phyloP scores from a whole-genome alignment of 768 basidiomycete genomes.

The Scleroderma bovista region DNA sequence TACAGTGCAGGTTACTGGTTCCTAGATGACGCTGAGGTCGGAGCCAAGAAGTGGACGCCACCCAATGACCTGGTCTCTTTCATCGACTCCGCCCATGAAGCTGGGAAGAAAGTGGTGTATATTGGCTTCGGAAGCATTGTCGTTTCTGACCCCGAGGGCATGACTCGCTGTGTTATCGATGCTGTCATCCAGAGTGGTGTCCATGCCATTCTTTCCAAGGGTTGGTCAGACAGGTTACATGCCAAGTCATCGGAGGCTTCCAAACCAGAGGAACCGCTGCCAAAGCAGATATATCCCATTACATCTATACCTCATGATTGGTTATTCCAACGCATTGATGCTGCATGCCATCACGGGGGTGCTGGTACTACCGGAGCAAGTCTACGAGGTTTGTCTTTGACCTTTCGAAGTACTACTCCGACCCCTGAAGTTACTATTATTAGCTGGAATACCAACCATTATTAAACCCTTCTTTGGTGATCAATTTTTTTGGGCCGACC shows the following conservation, averaged over 20 bases:
- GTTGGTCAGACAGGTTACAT: conserved; percentile 91
- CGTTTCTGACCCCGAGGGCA: conserved; percentile 87
- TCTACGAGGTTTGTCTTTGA: conserved; percentile 62
- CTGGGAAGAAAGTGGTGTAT: conserved; percentile 88
- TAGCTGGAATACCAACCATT: conserved; percentile 91
- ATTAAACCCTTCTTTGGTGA: conserved; percentile 98
- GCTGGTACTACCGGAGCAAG: conserved; percentile 96
- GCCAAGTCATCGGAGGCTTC: conserved; percentile 53
- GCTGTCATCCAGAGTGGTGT: conserved; percentile 85
- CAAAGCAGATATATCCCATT: conserved; percentile 77
- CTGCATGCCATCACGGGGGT: conserved; percentile 98
- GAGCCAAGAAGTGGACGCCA: conserved; percentile 84
- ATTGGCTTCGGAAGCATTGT: conserved; percentile 98
- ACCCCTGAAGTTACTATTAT: not conserved
- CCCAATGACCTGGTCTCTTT: conserved; percentile 76
- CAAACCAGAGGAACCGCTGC: conserved; percentile 65
- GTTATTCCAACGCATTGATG: conserved; percentile 90
- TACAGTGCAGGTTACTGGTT: conserved; percentile 83
- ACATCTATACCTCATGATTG: conserved; percentile 91
- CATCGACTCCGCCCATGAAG: conserved; percentile 69
- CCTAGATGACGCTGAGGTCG: conserved; percentile 87
- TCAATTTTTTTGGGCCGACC: conserved; percentile 96
- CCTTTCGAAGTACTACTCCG: not conserved
- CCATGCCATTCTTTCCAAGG: conserved; percentile 90
- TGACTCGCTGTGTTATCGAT: conserved; percentile 89